Evolutionary conservation across 495 filamentous ascomycete genomes (phyloP), one percentile per base, ranked within the genome.

Genomic region (Neurospora sp.): DNA sequence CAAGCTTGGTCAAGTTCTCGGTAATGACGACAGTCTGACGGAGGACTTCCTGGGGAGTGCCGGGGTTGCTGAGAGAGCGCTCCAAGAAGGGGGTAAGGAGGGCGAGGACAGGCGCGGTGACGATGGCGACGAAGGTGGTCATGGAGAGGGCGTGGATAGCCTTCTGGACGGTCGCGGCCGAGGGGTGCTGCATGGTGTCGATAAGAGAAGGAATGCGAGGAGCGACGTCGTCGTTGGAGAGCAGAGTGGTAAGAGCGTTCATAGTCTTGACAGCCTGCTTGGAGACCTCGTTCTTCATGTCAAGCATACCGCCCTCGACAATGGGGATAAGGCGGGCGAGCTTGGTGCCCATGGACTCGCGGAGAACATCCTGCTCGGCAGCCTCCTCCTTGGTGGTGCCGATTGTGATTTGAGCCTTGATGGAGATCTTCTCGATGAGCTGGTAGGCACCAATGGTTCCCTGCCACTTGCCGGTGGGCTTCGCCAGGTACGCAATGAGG

Each of bases 91-190:
- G 96, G 5, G 96, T 99, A 39, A 99, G 89, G 10, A 99, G 90
- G n/a, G 96, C 96, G 37, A 99, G 89, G 5, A 98, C 96, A 23
- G 96, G 96, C n/a, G 96, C 98, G 14, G 94, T 98, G 75, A 99
- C 96, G 74, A 95, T 89, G 71, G 96, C 94, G 62, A 99, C 95
- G 77, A 99, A 99, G 39, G 96, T 99, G n/a, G 96, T 99, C 83
- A 97, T 93, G 1, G 94, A 97, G 48, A 99, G 87, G 42, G 94
- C 96, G 76, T 98, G 96, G 75, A 99, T 99, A 48, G 96, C 94
- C 84, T 97, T 96, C 78, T 96, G 92, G 71, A 96, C 86, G 18
- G 91, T 91, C 78, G 96, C 90, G n/a, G 92, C 87, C 8, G 93
- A 96, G 4, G 96, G 96, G 72, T 97, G 90, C 78, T 97, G 92